phyloP scores from a whole-genome alignment of 352 stramenopile species.

The Phytophthora brassicae region DNA sequence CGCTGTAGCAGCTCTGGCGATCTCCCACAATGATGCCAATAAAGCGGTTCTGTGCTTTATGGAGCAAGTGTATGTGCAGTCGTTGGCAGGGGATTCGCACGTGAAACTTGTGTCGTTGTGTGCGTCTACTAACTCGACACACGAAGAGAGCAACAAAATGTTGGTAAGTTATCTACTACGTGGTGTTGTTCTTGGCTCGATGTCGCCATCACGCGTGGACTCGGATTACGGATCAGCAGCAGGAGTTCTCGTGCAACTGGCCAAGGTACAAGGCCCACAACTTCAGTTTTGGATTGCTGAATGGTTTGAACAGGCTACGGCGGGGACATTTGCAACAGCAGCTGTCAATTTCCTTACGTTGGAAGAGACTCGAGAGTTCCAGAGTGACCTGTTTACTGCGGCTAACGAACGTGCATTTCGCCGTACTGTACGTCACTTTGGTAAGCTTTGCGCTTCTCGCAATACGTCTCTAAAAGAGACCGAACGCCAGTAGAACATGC shows the following conservation, averaged over 20 bases:
- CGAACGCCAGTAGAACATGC: conserved; percentile 25
- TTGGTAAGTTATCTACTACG: conserved; percentile 63
- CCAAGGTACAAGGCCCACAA: conserved; percentile 57
- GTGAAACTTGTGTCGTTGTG: conserved; percentile 31
- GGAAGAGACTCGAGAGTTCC: conserved; percentile 64
- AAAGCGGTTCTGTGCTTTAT: conserved; percentile 93
- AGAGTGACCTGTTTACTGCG: conserved; percentile 65
- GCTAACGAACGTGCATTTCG: conserved; percentile 72
- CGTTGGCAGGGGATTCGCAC: conserved; percentile 13
- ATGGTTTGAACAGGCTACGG: conserved; percentile 63
- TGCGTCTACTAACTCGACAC: conserved; percentile 6
- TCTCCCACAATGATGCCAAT: conserved; percentile 94
- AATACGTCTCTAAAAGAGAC: conserved; percentile 52
- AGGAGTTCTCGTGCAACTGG: conserved; percentile 69
- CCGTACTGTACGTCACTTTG: conserved; percentile 76
- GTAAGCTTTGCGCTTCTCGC: conserved; percentile 75
- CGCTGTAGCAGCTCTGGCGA: conserved; percentile 82
- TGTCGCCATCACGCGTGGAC: conserved; percentile 69
- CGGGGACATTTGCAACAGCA: conserved; percentile 35
- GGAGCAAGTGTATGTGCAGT: conserved; percentile 53
- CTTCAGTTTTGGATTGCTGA: conserved; percentile 63
- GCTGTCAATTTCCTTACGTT: conserved; percentile 57
- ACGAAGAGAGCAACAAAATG: conserved; percentile 38
- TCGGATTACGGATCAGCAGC: conserved; percentile 79
- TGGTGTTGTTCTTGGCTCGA: conserved; percentile 62